Percentiles rank a stretch among this genome's conserved stretches.
phyloP scores from a whole-genome alignment of 768 basidiomycete species.

The Mycena crocata region DNA sequence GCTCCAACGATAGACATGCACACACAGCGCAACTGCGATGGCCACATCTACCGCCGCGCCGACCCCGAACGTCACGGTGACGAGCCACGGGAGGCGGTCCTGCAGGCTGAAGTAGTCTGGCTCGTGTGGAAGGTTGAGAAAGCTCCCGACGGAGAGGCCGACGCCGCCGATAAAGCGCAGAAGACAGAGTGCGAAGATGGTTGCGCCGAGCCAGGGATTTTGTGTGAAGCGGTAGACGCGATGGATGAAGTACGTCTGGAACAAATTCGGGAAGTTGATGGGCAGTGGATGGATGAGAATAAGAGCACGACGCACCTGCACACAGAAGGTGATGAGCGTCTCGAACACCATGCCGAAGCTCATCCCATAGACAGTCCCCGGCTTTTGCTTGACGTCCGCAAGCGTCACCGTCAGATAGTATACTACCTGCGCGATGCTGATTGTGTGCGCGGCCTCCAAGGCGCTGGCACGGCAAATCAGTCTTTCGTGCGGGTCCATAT shows the following conservation, averaged over 20 bases:
- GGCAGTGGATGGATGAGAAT: background rate
- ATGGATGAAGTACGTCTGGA: slow-evolving; percentile 39
- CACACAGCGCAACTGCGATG: slow-evolving; percentile 38
- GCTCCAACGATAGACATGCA: slow-evolving; percentile 29
- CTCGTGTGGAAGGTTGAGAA: slow-evolving; percentile 37
- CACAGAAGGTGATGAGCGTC: slow-evolving; percentile 42
- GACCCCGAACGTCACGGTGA: slow-evolving; percentile 35
- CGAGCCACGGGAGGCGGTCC: slow-evolving; percentile 40
- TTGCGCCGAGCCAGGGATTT: slow-evolving; percentile 22
- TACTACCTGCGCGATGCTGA: slow-evolving; percentile 10
- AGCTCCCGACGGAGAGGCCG: slow-evolving; percentile 33
- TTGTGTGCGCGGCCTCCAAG: slow-evolving; percentile 20
- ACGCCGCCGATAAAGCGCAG: slow-evolving; percentile 36
- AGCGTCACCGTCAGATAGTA: slow-evolving; percentile 25
- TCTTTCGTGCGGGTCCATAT: background rate
- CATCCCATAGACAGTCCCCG: slow-evolving; percentile 10
- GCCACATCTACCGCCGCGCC: slow-evolving; percentile 40
- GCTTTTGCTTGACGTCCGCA: slow-evolving; percentile 6
- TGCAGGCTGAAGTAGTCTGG: slow-evolving; percentile 36
- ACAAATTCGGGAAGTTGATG: background rate
- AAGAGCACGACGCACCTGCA: slow-evolving; percentile 35
- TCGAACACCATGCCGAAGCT: slow-evolving; percentile 36
- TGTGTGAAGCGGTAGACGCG: slow-evolving; percentile 38
- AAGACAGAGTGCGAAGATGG: slow-evolving; percentile 34
- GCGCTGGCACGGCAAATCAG: background rate